Conservation (phyloP, 495 filamentous ascomycete species). For the Chaetomium fimeti region DNA sequence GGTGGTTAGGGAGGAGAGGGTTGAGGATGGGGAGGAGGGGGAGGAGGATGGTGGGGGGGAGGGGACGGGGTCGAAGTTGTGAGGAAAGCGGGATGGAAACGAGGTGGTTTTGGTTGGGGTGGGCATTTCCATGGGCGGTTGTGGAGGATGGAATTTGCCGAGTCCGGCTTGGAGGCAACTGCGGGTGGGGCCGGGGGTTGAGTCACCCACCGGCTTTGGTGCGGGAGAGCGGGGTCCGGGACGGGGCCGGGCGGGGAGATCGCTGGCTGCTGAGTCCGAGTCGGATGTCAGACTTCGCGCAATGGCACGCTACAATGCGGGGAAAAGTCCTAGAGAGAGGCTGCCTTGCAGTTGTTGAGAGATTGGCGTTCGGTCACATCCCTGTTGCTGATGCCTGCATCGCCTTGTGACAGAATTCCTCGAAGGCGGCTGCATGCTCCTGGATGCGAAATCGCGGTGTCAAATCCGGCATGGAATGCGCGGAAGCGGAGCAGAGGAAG, state of each 20-base stretch:
- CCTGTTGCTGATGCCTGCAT: not conserved
- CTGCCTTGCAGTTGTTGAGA: not conserved
- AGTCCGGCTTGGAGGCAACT: not conserved
- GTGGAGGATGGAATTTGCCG: too few species aligned
- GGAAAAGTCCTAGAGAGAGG: not conserved
- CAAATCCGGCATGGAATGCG: not conserved
- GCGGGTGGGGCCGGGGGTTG: not conserved
- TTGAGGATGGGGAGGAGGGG: not conserved
- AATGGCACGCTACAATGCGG: not conserved
- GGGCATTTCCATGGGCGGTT: too few species aligned
- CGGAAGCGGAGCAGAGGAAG: not conserved
- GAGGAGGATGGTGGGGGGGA: not conserved
- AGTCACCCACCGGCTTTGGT: not conserved
- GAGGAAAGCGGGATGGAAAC: too few species aligned
- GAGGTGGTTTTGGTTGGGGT: too few species aligned
- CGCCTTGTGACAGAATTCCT: not conserved
- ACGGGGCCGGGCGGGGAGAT: not conserved
- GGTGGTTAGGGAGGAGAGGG: constrained; percentile 19
- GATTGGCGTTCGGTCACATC: not conserved
- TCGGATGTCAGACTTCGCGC: not conserved
- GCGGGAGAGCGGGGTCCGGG: not conserved
- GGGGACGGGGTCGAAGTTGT: constrained; percentile 11
- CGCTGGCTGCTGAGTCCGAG: not conserved
- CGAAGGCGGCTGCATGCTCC: not conserved
- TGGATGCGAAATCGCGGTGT: not conserved